Percentiles rank a stretch among this genome's conserved stretches.
Conservation (phyloP, 2,329 filamentous ascomycete genomes). For the Claviceps capensis region DNA sequence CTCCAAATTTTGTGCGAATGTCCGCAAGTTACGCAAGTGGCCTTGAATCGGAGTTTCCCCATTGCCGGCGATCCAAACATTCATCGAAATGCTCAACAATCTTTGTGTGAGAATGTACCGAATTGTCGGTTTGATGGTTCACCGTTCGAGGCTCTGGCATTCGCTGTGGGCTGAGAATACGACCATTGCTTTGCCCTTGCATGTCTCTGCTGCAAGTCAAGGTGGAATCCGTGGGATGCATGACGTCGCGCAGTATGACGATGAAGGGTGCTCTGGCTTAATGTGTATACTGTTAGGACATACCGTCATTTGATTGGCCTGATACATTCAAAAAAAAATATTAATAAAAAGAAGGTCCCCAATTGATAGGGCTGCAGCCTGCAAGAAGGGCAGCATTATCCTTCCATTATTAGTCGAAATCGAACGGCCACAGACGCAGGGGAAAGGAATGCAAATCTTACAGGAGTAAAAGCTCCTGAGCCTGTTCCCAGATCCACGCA, state of each 20-base stretch:
- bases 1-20: no score
- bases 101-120: background rate
- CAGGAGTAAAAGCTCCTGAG: background rate
- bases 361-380: no score
- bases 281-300: background rate
- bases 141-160: constrained; percentile 2
- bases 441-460: background rate
- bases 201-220: constrained; percentile 9
- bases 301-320: background rate
- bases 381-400: background rate
- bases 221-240: background rate
- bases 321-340: background rate
- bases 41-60: no score
- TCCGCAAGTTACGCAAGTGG: no score
- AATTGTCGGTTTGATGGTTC: background rate
- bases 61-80: background rate
- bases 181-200: constrained; percentile 6
- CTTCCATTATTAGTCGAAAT: background rate
- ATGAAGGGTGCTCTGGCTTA: background rate
- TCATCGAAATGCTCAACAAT: background rate
- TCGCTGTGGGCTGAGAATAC: background rate
- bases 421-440: background rate
- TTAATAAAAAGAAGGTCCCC: background rate
- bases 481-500: background rate
- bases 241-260: background rate